Conservation (phyloP, 1,284 basidiomycete genomes). For the Volvariella volvacea region DNA sequence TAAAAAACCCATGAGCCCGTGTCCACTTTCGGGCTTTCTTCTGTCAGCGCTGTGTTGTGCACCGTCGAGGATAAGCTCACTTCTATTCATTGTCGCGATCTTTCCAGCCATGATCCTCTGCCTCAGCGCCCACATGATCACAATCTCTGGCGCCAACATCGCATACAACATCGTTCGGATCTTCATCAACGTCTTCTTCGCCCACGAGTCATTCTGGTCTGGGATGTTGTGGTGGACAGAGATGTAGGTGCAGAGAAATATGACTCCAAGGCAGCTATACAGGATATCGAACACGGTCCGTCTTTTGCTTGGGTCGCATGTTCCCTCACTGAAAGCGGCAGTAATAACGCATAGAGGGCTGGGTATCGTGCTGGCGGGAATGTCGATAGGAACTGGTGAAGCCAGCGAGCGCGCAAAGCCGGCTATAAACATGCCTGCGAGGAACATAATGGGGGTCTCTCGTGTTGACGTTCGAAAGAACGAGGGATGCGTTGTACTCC, state of each 20-base stretch:
- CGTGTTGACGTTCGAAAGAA: too few species aligned
- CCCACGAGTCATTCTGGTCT: constrained; percentile 4
- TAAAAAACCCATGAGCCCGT: constrained; percentile 14
- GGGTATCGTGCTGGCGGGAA: too few species aligned
- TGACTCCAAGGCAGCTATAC: constrained; percentile 18
- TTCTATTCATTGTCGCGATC: constrained; percentile 1
- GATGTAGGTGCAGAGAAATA: constrained; percentile 22
- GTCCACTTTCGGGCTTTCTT: constrained; percentile 12
- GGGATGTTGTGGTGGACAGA: constrained; percentile 24
- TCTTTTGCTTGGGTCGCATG: not conserved
- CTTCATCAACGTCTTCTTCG: constrained; percentile 1
- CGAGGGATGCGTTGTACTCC: too few species aligned
- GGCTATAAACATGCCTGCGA: too few species aligned
- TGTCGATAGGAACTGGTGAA: too few species aligned
- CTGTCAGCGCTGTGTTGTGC: too few species aligned
- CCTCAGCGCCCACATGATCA: constrained; percentile 19
- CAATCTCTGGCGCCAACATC: constrained; percentile 19
- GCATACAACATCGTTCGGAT: constrained; percentile 14
- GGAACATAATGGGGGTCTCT: too few species aligned
- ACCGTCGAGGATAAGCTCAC: not conserved
- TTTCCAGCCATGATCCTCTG: constrained; percentile 15
- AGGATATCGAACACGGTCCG: constrained; percentile 16
- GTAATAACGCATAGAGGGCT: too few species aligned
- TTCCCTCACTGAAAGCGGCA: too few species aligned
- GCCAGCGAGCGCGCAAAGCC: too few species aligned